Evolutionary conservation across 345 rosid species (phyloP), one percentile per base, ranked within the genome.

Genomic region (Zanthoxylum bungeanum): DNA sequence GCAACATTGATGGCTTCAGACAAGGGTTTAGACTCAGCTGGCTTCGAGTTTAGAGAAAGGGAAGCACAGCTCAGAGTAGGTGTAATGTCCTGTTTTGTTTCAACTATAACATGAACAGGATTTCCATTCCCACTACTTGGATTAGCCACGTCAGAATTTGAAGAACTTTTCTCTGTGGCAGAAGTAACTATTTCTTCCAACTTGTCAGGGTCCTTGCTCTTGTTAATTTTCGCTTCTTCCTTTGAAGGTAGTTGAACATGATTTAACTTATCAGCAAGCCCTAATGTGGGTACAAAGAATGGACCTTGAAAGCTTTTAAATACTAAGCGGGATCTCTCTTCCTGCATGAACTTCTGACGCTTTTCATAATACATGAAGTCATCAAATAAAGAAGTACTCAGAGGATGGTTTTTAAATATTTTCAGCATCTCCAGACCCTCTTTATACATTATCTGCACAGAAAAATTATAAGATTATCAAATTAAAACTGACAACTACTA

Each of bases 341-440:
- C 93, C 72, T 80, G 89, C 90, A 95, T 85, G 71, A 86, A 64
- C 77, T 84, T 91, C 85, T 92, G 89, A 4, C 97, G 93, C 71
- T 79, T 83, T 79, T 95, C 99, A 40, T 95, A 95, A 56, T 81
- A 95, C 81, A 74, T 62, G 49, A 95, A 95, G 78, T 92, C 99
- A 71, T 95, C 97, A 24, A 94, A 82, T 63, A 94, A 47, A 30
- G 96, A 90, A 7, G 96, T 88, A 84, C 84, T 86, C 76, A 75
- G 70, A 19, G 69, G 42, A 39, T 89, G 85, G 68, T 63, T 76
- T 84, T 89, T 91, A 78, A 92, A 89, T 79, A 91, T 73, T 64
- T 86, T 88, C 65, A 95, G 81, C 87, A 92, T 86, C 85, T 91
- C 93, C 71, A 85, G 66, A 22, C 99, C 99, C 81, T 95, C 90